Evolutionary conservation across 2,329 filamentous ascomycete genomes (phyloP).

Genomic region (Colletotrichum orbiculare): DNA sequence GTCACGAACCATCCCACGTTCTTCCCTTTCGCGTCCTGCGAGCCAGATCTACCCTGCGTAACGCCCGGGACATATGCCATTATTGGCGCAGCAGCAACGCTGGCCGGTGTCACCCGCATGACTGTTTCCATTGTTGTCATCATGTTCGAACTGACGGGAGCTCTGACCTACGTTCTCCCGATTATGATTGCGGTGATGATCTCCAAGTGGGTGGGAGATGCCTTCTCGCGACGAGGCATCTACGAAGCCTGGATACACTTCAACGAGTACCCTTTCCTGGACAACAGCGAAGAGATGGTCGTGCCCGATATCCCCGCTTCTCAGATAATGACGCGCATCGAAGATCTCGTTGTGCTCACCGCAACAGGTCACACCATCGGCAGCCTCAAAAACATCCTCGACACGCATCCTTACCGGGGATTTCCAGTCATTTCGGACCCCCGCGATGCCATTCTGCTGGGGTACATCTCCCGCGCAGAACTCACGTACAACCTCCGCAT

Average conservation of each 20-base stretch:
- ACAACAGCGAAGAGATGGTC: conserved; percentile 81
- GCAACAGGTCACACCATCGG: conserved; percentile 89
- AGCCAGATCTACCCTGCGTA: conserved; percentile 87
- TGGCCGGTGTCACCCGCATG: conserved; percentile 94
- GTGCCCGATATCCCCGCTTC: conserved; percentile 88
- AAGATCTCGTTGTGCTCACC: conserved; percentile 89
- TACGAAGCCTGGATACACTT: conserved; percentile 99
- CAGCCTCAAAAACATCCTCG: conserved; percentile 76
- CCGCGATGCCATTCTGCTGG: conserved; percentile 81
- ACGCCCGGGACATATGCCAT: conserved; percentile 97
- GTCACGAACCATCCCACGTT: conserved; percentile 82
- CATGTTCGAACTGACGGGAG: conserved; percentile 98
- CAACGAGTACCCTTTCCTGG: conserved; percentile 94
- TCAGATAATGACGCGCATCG: conserved; percentile 91
- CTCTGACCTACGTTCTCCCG: conserved; percentile 93
- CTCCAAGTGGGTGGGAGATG: conserved; percentile 97
- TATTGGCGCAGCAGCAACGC: conserved; percentile 92
- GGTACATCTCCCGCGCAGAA: conserved; percentile 94
- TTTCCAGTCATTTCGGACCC: conserved; percentile 90
- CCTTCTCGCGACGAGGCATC: conserved; percentile 90
- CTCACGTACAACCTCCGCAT: conserved; percentile 82
- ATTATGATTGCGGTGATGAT: conserved; percentile 99
- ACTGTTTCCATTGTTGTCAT: conserved; percentile 99
- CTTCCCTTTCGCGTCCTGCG: conserved; percentile 82
- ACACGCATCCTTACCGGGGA: conserved; percentile 82